Percentiles rank a stretch among this genome's conserved stretches.
These are phyloP conservation scores for Nyctanthes arbortristis DNA, from an alignment of 257 asterid genomes.

Conservation along the genomic window DNA sequence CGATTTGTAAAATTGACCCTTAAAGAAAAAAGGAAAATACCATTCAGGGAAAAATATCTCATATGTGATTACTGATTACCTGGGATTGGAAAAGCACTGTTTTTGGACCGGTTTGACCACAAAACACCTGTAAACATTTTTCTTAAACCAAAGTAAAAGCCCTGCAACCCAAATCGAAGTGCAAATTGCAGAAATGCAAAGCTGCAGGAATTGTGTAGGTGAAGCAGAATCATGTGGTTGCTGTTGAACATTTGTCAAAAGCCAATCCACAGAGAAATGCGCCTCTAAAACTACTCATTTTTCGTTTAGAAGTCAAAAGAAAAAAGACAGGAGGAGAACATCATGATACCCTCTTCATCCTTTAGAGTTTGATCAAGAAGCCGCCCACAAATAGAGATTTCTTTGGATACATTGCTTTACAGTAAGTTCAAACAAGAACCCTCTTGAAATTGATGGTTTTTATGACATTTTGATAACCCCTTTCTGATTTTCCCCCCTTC, in stretches of 20 bases:
- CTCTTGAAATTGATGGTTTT: constrained; percentile 1
- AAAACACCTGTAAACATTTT: constrained; percentile 5
- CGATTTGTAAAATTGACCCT: too few species aligned
- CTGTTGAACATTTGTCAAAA: background rate
- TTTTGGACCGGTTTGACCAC: background rate
- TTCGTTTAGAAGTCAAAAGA: background rate
- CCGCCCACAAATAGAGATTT: background rate
- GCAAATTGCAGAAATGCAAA: background rate
- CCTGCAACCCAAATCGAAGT: constrained; percentile 9
- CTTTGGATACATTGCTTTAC: background rate
- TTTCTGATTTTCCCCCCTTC: background rate
- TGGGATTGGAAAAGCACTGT: too few species aligned
- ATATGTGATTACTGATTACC: too few species aligned
- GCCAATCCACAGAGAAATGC: background rate
- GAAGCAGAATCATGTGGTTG: background rate
- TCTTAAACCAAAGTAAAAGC: background rate
- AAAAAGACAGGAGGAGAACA: background rate
- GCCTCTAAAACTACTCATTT: background rate
- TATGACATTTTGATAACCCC: background rate
- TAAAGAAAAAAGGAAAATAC: too few species aligned
- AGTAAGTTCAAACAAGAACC: constrained; percentile 4
- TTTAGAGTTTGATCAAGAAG: background rate
- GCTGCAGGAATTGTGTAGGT: background rate
- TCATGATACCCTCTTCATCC: background rate
- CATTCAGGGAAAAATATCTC: too few species aligned